Evolutionary conservation across 176 grass and related monocot genomes (phyloP), one percentile per base, ranked within the genome.

Genomic region (Thinopyrum elongatum): DNA sequence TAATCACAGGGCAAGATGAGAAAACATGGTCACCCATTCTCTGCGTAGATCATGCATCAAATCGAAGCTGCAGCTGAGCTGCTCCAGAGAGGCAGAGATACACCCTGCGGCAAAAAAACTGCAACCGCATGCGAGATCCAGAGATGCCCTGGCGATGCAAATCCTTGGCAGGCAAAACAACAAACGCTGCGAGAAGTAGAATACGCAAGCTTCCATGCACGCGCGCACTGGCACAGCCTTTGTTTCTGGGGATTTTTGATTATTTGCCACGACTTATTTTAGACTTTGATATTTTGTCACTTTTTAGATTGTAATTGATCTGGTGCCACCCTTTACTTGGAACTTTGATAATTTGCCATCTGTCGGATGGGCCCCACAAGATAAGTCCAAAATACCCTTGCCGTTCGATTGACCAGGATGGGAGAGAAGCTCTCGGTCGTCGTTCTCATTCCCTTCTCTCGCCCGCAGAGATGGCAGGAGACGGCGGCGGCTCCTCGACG

Each of bases 151-250:
- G 55, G 30, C 44, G 8, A 62, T 62, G 73, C 80, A 47, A 49
- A 77, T 60, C 60, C 80, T 38, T 53, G 19, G 21, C 34, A 17
- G 22, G 22, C 73, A 77, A 38, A 36, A 62, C 60, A 67, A 28
- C 61, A 21, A 17, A 46, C 70, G 11, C 28, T 27, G 41, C 62
- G 23, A 46, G 14, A 27, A 36, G n/a, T 28, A 78, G 23, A 78
- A 77, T 39, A 85, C 74, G 23, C 70, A 27, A 21, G 15, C 73
- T 73, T 68, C 49, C 62, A 69, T 23, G 71, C 71, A 51, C 33
- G 70, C 38, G 70, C n/a, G 4, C 3, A 8, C 29, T 3, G 4
- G 10, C 10, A 71, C 19, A 58, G 19, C 5, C 19, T 19, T 57
- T 57, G 35, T 70, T 39, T 39, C 0, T 14, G 42, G 38, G 38